Percentiles rank a stretch among this genome's conserved stretches.
These are phyloP conservation scores for Gentiana dahurica DNA, from an alignment of 257 asterid species.

Conservation along the genomic window DNA sequence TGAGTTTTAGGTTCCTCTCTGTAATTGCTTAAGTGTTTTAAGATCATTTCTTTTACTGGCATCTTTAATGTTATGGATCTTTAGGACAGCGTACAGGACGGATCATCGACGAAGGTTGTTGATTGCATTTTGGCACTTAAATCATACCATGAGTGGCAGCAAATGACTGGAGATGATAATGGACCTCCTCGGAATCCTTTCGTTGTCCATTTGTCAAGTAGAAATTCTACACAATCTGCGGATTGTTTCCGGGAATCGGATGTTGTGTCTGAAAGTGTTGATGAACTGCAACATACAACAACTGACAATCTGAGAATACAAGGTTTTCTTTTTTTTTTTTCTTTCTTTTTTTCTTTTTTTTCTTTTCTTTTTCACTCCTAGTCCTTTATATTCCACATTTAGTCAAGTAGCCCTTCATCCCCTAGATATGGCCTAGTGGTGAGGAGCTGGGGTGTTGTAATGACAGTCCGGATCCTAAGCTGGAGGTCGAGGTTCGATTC, in stretches of 20 bases:
- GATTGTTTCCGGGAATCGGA: slow-evolving; percentile 52
- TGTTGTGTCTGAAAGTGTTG: slow-evolving; percentile 22
- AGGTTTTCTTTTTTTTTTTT: slow-evolving; percentile 30
- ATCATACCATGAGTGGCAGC: slow-evolving; percentile 91
- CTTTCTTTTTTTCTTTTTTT: too few species aligned
- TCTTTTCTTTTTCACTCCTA: too few species aligned
- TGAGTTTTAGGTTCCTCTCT: background rate
- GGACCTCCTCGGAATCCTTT: slow-evolving; percentile 82
- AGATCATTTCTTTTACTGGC: background rate
- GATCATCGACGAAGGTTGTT: slow-evolving; percentile 69
- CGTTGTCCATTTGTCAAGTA: slow-evolving; percentile 38
- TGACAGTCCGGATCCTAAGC: too few species aligned
- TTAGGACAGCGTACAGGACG: slow-evolving; percentile 64
- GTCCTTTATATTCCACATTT: too few species aligned
- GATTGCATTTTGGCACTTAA: slow-evolving; percentile 87
- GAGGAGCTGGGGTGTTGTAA: too few species aligned
- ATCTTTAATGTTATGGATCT: slow-evolving; percentile 4
- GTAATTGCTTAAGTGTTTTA: background rate
- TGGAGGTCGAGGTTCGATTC: too few species aligned
- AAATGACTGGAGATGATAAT: slow-evolving; percentile 60
- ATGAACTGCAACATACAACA: slow-evolving; percentile 25
- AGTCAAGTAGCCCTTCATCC: too few species aligned
- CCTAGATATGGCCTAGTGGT: too few species aligned
- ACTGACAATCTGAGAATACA: slow-evolving; percentile 40
- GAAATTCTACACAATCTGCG: slow-evolving; percentile 30